These are phyloP conservation scores for Helminthosporium solani DNA, from an alignment of 2,329 filamentous ascomycete genomes.

Conservation along the genomic window DNA sequence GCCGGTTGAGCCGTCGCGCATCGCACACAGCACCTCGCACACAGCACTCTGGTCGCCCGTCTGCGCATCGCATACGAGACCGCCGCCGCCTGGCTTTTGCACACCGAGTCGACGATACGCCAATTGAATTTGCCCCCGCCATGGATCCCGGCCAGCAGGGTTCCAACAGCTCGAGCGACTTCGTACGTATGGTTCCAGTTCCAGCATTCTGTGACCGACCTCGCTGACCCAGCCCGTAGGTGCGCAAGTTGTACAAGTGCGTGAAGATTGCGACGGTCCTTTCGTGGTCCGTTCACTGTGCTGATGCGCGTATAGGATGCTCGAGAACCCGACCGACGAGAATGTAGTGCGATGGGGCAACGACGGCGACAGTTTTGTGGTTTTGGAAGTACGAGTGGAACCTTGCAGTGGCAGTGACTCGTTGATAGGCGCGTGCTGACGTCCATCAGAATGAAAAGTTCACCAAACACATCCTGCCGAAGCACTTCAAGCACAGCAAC, in stretches of 20 bases:
- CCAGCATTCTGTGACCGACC: neutral
- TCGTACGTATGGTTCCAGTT: constrained; percentile 70
- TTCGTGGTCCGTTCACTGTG: constrained; percentile 12
- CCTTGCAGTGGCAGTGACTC: neutral
- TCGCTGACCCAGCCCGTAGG: constrained; percentile 55
- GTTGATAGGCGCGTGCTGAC: constrained; percentile 15
- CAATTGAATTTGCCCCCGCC: constrained; percentile 4
- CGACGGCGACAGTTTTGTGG: constrained; percentile 92
- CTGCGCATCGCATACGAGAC: neutral
- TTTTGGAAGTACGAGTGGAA: constrained; percentile 77
- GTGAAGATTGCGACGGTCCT: neutral
- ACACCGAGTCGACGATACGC: no score
- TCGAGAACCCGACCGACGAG: constrained; percentile 91
- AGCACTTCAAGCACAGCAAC: constrained; percentile 99
- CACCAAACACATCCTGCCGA: constrained; percentile 92
- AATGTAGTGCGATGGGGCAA: constrained; percentile 95
- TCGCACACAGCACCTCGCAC: neutral
- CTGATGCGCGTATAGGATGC: constrained; percentile 66
- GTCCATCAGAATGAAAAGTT: constrained; percentile 85
- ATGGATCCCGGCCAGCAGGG: constrained; percentile 38
- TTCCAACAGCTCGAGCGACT: constrained; percentile 88
- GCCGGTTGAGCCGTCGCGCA: constrained; percentile 15
- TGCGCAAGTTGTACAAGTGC: constrained; percentile 97
- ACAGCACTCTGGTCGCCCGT: no score
- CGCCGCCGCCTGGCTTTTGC: no score